Base-by-base conservation (phyloP, 106 monocot genomes). In the Acorus calamus region DNA sequence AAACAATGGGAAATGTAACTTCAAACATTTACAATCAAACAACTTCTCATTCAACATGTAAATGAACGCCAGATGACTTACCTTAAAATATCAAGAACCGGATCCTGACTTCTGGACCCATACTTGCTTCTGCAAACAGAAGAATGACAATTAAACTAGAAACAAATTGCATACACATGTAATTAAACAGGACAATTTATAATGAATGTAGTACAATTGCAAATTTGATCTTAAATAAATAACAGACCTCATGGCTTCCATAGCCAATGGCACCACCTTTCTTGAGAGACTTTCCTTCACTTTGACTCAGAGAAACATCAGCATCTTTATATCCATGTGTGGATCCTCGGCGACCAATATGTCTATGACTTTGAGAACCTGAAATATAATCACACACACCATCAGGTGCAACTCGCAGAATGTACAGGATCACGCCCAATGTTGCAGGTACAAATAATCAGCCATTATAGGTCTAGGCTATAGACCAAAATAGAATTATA, bases 201-300 rank as follows among this genome's bases (percentile, higher is more conserved):
- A 28, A 28, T 28, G 28, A 28, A 28, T 28, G 1, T 28, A 28
- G 28, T 28, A 28, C 28, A 28, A 28, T 28, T 28, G 28, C 28
- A 28, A 28, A 28, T 28, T 28, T 28, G 28, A 28, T 28, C 28
- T 45, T 28, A 28, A 28, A 28, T 9, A 13, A 63, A 14, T 57
- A 51, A n/a, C 70, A 53, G 57, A 87, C 92, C 81, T 92, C 92
- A 69, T 92, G 86, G 42, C 81, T 63, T 63, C 72, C 71, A 80
- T 83, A 83, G 66, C 78, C 70, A 45, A 73, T 49, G 52, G 76
- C 28, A 1, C 28, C 7, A 61, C 67, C 77, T 74, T 72, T 78
- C 69, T 84, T 92, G 14, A 79, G 66, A 63, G 59, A 63, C 44
- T 87, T 92, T 47, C 77, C 72, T 45, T 92, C 87, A 54, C 77